Evolutionary conservation across 768 basidiomycete species (phyloP).

Genomic region (Coprinopsis sp.): DNA sequence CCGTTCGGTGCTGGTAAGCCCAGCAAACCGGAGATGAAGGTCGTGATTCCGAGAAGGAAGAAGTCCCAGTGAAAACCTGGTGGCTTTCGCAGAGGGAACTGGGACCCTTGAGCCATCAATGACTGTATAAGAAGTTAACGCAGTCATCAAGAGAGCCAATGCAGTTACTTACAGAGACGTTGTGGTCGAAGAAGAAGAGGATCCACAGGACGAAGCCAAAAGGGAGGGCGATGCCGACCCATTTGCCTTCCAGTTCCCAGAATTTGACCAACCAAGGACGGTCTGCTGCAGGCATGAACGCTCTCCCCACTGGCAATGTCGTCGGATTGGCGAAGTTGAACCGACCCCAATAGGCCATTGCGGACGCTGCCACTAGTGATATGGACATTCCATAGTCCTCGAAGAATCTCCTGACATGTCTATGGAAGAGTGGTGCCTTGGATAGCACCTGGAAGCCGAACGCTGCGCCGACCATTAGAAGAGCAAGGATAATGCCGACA

Average conservation of each 20-base stretch:
- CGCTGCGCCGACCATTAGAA: conserved; percentile 70
- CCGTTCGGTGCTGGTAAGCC: conserved; percentile 87
- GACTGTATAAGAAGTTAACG: conserved; percentile 44
- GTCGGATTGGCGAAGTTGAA: conserved; percentile 56
- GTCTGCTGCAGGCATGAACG: conserved; percentile 68
- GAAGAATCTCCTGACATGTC: conserved; percentile 68
- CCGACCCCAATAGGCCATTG: conserved; percentile 81
- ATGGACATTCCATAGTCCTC: conserved; percentile 92
- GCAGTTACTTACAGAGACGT: conserved; percentile 79
- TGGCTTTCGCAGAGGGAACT: conserved; percentile 87
- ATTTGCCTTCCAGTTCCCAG: conserved; percentile 84
- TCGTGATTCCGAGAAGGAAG: conserved; percentile 86
- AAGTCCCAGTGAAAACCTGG: conserved; percentile 87
- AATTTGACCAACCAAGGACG: conserved; percentile 83
- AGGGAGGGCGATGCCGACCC: conserved; percentile 85
- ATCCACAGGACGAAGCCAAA: conserved; percentile 89
- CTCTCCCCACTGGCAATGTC: conserved; percentile 63
- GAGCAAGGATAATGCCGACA: conserved; percentile 66
- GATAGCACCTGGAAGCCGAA: conserved; percentile 72
- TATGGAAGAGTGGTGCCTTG: conserved; percentile 61
- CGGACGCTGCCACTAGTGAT: conserved; percentile 69
- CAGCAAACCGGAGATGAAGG: conserved; percentile 83
- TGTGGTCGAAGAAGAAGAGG: conserved; percentile 93
- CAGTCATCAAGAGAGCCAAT: conserved; percentile 10
- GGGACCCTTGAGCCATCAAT: conserved; percentile 85